Conservation (phyloP, 768 basidiomycete species). For the Galerina sulciceps region DNA sequence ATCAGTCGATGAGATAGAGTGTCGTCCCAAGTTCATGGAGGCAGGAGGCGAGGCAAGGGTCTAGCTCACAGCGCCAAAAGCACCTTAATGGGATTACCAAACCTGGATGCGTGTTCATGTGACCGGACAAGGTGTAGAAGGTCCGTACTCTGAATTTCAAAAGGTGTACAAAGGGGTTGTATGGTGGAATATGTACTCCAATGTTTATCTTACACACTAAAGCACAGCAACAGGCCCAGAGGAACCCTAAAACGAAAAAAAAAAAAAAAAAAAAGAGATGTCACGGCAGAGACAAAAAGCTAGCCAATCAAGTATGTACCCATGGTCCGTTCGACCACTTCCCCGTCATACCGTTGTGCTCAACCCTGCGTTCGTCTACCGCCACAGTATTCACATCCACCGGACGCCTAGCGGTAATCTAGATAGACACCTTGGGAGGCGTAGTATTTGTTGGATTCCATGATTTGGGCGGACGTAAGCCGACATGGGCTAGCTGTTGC, state of each 20-base stretch:
- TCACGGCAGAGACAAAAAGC: slow-evolving; percentile 4
- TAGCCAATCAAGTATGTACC: neutral
- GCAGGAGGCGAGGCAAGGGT: slow-evolving; percentile 12
- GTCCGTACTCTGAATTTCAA: no score
- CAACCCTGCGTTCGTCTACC: neutral
- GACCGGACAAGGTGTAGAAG: no score
- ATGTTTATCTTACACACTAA: slow-evolving; percentile 15
- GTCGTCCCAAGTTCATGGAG: slow-evolving; percentile 86
- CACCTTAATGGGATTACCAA: slow-evolving; percentile 11
- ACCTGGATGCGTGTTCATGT: neutral
- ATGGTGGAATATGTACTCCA: neutral
- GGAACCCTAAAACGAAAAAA: slow-evolving; percentile 14
- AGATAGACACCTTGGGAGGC: slow-evolving; percentile 22
- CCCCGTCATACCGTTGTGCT: neutral
- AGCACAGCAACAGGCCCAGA: slow-evolving; percentile 9
- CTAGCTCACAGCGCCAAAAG: slow-evolving; percentile 2
- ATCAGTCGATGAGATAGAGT: slow-evolving; percentile 76
- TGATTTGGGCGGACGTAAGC: slow-evolving; percentile 74
- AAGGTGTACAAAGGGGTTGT: no score
- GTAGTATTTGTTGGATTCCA: slow-evolving; percentile 65
- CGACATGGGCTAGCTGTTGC: slow-evolving; percentile 75
- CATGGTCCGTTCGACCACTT: neutral
- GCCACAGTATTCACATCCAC: neutral
- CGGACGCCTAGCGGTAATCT: neutral
- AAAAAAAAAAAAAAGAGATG: neutral